phyloP scores from a whole-genome alignment of 345 rosid genomes.

The Eucalyptus coolabah region DNA sequence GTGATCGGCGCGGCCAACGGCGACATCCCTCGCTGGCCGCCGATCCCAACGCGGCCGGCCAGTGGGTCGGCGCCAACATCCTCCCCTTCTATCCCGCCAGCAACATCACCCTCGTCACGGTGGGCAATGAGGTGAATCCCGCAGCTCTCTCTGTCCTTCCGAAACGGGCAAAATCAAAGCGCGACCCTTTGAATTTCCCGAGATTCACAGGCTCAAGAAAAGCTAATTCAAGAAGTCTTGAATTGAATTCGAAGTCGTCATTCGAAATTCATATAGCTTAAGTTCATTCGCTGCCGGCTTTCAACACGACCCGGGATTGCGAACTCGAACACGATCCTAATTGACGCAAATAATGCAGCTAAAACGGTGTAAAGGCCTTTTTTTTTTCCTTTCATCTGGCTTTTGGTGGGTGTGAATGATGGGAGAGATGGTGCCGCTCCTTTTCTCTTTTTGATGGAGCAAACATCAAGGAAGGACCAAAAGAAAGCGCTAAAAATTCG shows the following conservation, averaged over 20 bases:
- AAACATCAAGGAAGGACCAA: background rate
- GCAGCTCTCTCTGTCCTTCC: background rate
- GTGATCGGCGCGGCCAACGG: slow-evolving; percentile 72
- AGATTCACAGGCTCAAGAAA: background rate
- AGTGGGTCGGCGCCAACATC: slow-evolving; percentile 71
- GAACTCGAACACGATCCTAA: background rate
- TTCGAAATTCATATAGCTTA: background rate
- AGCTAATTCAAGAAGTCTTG: background rate
- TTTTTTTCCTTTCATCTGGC: background rate
- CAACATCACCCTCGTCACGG: slow-evolving; percentile 65
- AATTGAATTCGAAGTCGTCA: background rate
- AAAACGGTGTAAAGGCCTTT: background rate
- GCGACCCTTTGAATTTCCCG: background rate
- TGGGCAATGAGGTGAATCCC: slow-evolving; percentile 73
- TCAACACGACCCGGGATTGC: background rate
- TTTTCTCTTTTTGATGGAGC: background rate
- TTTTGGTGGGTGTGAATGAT: background rate
- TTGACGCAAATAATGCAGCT: background rate
- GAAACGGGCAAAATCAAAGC: background rate
- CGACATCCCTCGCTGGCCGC: slow-evolving; percentile 64
- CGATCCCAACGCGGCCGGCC: slow-evolving; percentile 65
- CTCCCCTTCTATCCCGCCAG: slow-evolving; percentile 76
- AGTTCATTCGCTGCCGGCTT: accelerated
- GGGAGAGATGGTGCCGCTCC: background rate
- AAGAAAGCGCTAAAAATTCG: background rate